phyloP scores from a whole-genome alignment of 2,329 filamentous ascomycete species.

The Verticillium zaregamsianum region DNA sequence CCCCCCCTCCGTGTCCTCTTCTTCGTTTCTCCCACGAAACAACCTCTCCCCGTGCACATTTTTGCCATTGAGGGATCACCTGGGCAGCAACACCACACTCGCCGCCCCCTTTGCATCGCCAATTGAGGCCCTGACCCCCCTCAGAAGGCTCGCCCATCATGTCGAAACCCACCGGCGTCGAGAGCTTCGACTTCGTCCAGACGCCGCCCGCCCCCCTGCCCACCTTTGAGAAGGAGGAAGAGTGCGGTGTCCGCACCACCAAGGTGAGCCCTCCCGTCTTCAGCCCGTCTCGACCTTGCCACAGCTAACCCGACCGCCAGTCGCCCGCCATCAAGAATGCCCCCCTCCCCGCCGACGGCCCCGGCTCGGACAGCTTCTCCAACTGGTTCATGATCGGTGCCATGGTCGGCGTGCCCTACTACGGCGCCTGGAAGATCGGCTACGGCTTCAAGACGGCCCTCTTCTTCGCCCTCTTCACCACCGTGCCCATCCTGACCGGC shows the following conservation, averaged over 20 bases:
- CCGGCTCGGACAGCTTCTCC: slow-evolving; percentile 74
- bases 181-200: slow-evolving; percentile 61
- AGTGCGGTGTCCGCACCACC: slow-evolving; percentile 48
- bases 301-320: slow-evolving; percentile 40
- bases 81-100: background rate
- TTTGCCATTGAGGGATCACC: background rate
- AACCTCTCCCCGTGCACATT: background rate
- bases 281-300: background rate
- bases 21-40: background rate
- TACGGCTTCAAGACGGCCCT: slow-evolving; percentile 76
- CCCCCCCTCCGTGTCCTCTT: background rate
- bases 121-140: background rate
- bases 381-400: slow-evolving; percentile 66
- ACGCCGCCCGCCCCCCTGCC: slow-evolving; percentile 47
- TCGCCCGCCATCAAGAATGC: slow-evolving; percentile 83
- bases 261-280: background rate
- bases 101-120: background rate
- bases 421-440: slow-evolving; percentile 70
- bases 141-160: slow-evolving; percentile 19
- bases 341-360: slow-evolving; percentile 74
- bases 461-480: slow-evolving; percentile 72
- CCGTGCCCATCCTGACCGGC: slow-evolving; percentile 65
- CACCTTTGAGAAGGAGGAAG: slow-evolving; percentile 46
- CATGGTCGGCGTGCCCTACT: slow-evolving; percentile 63
- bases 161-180: slow-evolving; percentile 43